phyloP scores from a whole-genome alignment of 441 rosid species.

The Corymbia calophylla region DNA sequence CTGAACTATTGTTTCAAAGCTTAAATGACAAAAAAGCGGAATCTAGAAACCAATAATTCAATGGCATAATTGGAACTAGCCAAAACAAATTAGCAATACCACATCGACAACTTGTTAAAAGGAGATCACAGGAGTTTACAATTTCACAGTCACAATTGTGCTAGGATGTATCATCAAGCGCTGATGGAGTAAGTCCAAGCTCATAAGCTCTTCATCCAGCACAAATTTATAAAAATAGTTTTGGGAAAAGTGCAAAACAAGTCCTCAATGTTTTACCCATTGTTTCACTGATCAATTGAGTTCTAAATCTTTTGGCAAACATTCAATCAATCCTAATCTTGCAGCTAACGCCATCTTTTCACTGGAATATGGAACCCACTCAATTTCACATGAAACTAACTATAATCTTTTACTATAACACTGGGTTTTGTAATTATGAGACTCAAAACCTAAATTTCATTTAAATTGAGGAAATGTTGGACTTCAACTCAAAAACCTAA shows the following conservation, averaged over 20 bases:
- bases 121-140: not conserved
- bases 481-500: not conserved
- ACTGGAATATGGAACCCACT: not conserved
- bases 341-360: not conserved
- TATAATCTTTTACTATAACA: not conserved
- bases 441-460: not conserved
- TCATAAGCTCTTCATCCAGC: not conserved
- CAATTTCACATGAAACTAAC: not conserved
- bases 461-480: not conserved
- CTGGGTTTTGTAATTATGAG: not conserved
- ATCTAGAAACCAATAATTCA: not conserved
- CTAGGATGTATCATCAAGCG: not conserved
- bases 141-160: not conserved
- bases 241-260: not conserved
- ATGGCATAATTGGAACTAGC: not conserved
- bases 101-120: accelerated
- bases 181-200: not conserved
- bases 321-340: not conserved
- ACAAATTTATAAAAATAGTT: not conserved
- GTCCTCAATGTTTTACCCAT: not conserved
- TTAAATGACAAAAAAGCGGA: not conserved
- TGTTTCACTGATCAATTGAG: not conserved
- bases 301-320: not conserved
- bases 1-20: not conserved
- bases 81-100: not conserved